Evolutionary conservation across 192 early-diverging fungal species (phyloP).

Genomic region (Haplosporangium gracile): DNA sequence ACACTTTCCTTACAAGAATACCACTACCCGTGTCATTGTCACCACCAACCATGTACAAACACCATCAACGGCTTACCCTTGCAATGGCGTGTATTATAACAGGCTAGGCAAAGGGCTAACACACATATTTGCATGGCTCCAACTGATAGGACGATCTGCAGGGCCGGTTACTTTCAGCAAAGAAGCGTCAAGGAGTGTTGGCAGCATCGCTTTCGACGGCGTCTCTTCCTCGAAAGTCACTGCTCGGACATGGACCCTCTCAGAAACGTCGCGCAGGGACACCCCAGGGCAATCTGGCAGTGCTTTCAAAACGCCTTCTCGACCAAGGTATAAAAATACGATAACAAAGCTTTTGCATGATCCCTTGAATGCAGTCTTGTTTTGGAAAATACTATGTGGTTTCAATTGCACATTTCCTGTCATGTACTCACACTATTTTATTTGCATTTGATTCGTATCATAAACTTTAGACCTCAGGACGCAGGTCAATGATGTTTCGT

Average conservation of each 20-base stretch:
- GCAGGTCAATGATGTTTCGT: constrained; percentile 30
- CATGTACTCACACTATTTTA: neutral
- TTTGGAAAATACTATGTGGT: neutral
- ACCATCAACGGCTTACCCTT: neutral
- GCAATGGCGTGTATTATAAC: neutral
- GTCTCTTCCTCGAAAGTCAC: constrained; percentile 19
- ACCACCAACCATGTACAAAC: constrained; percentile 10
- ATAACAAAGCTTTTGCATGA: neutral
- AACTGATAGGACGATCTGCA: neutral
- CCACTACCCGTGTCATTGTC: neutral
- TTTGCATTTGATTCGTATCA: neutral
- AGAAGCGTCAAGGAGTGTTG: constrained; percentile 8
- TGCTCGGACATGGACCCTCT: constrained; percentile 27
- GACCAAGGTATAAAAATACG: constrained; percentile 11
- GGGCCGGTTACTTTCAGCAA: constrained; percentile 6
- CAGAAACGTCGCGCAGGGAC: neutral
- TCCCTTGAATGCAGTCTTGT: neutral
- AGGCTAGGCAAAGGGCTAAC: neutral
- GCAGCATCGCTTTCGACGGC: neutral
- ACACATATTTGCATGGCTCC: neutral
- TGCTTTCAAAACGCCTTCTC: constrained; percentile 22
- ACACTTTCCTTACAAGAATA: constrained; percentile 35
- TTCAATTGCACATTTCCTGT: neutral
- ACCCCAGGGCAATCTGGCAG: neutral
- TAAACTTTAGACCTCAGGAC: constrained; percentile 19